Percentiles rank a stretch among this genome's conserved stretches.
phyloP scores from a whole-genome alignment of 257 asterid genomes.

The Solanum appendiculatum region DNA sequence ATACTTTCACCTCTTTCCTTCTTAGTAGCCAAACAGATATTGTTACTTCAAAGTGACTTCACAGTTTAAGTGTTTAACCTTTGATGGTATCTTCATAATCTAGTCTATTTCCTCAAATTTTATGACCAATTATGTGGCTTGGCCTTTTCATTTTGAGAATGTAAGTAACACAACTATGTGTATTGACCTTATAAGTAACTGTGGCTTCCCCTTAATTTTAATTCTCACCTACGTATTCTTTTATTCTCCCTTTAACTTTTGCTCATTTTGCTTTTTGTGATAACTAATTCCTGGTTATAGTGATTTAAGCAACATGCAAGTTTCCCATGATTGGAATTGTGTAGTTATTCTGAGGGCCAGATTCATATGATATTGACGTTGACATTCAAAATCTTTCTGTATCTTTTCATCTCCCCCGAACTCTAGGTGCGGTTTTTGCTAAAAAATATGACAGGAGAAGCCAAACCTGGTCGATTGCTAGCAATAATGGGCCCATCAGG shows the following conservation, averaged over 20 bases:
- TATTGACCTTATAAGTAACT: neutral
- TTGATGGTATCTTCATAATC: neutral
- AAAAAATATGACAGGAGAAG: slow-evolving; percentile 77
- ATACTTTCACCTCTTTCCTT: neutral
- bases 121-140: neutral
- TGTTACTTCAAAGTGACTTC: neutral
- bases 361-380: neutral
- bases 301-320: neutral
- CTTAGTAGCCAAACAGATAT: neutral
- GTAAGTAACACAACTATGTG: neutral
- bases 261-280: neutral
- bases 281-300: neutral
- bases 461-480: slow-evolving; percentile 85
- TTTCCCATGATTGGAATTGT: neutral
- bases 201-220: neutral
- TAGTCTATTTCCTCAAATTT: neutral
- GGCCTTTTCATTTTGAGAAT: neutral
- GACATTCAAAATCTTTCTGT: neutral
- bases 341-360: neutral
- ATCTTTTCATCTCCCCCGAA: neutral
- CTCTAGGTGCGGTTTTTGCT: slow-evolving; percentile 71
- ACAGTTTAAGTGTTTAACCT: neutral
- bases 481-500: slow-evolving; percentile 99
- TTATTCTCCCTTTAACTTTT: neutral
- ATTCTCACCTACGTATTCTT: neutral